Conservation (phyloP, 805 yeast species). For the Pichia nanzhaoensis region DNA sequence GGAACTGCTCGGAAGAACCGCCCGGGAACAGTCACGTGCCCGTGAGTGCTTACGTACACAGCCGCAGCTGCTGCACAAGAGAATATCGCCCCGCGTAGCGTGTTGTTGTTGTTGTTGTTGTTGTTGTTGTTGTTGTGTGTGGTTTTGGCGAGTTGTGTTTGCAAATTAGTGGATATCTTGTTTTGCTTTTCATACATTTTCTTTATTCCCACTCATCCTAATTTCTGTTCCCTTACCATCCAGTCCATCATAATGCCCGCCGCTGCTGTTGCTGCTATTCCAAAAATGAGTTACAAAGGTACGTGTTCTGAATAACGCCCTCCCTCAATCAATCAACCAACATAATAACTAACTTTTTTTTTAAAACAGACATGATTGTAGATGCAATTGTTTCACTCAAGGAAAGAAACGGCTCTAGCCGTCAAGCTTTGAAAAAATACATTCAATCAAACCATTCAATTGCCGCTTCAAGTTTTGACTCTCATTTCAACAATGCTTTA, state of each 20-base stretch:
- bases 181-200: no score
- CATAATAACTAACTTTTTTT: background rate
- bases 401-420: constrained; percentile 78
- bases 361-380: constrained; percentile 46
- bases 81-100: no score
- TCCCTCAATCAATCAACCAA: background rate
- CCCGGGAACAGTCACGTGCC: no score
- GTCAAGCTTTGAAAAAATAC: constrained; percentile 84
- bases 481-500: constrained; percentile 69
- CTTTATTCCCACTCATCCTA: background rate
- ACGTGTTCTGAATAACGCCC: constrained; percentile 18
- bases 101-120: no score
- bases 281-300: constrained; percentile 43
- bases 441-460: constrained; percentile 53
- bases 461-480: constrained; percentile 62
- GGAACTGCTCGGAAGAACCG: no score
- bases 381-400: constrained; percentile 65
- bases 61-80: no score
- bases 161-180: no score
- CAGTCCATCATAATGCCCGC: no score
- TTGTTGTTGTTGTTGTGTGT: no score
- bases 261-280: constrained; percentile 3
- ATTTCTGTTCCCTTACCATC: background rate
- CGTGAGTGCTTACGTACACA: no score
- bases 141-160: no score